phyloP scores from a whole-genome alignment of 805 yeast genomes.

The Pichia insulana region DNA sequence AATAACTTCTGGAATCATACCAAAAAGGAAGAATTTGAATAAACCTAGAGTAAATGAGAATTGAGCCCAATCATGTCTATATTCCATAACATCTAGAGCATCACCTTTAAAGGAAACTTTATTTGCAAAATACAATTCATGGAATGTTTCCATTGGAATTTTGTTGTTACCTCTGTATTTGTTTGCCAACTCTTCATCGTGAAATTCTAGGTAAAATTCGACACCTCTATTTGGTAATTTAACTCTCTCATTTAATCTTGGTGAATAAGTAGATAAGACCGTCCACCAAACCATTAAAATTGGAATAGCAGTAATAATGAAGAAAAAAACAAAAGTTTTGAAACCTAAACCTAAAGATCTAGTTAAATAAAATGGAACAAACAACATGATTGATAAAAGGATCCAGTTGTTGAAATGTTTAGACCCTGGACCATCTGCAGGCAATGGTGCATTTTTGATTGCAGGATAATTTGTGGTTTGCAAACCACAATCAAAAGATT shows the following conservation, averaged over 20 bases:
- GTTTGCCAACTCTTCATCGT: constrained; percentile 56
- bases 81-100: constrained; percentile 73
- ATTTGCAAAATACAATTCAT: constrained; percentile 74
- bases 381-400: constrained; percentile 39
- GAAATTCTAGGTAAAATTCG: constrained; percentile 74
- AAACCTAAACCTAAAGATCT: constrained; percentile 63
- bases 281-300: constrained; percentile 81
- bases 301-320: constrained; percentile 51
- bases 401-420: constrained; percentile 60
- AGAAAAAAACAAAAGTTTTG: constrained; percentile 56
- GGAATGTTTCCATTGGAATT: constrained; percentile 90
- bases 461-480: constrained; percentile 39
- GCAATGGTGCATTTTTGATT: constrained; percentile 77
- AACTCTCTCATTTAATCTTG: constrained; percentile 72
- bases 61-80: constrained; percentile 84
- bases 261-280: constrained; percentile 63
- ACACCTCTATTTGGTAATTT: constrained; percentile 69
- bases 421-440: constrained; percentile 88
- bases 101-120: constrained; percentile 87
- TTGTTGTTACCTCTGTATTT: constrained; percentile 67
- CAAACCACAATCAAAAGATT: constrained; percentile 7
- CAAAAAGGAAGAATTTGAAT: constrained; percentile 73
- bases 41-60: constrained; percentile 70
- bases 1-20: constrained; percentile 88
- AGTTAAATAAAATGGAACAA: constrained; percentile 55